phyloP scores from a whole-genome alignment of 345 rosid genomes.

The Eucalyptus grandis region DNA sequence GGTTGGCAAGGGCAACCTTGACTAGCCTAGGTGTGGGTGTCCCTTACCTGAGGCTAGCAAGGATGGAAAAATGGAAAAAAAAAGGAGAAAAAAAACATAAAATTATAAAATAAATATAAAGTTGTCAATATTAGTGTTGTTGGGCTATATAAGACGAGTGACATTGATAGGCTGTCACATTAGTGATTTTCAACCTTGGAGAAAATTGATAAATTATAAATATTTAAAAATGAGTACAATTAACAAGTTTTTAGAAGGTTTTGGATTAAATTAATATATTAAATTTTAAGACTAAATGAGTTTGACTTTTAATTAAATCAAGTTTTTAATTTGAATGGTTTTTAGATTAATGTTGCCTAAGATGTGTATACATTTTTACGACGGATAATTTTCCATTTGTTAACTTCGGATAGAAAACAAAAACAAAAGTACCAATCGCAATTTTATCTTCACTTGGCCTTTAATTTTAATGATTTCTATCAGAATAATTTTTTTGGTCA shows the following conservation, averaged over 20 bases:
- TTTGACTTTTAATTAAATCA: no score
- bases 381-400: no score
- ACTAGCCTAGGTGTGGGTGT: background rate
- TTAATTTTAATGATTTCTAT: no score
- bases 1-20: background rate
- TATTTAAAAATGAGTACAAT: background rate
- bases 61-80: background rate
- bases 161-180: fast-evolving
- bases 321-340: no score
- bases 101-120: background rate
- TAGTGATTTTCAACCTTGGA: fast-evolving
- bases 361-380: no score
- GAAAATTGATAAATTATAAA: background rate
- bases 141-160: fast-evolving
- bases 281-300: no score
- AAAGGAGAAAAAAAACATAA: background rate
- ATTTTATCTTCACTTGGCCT: no score
- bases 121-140: background rate
- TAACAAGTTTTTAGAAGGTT: background rate
- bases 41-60: background rate
- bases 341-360: no score
- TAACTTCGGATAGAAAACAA: no score
- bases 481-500: no score
- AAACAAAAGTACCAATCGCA: no score
- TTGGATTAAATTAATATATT: fast-evolving